Evolutionary conservation across 257 asterid species (phyloP).

Genomic region (Nemophila menziesii): DNA sequence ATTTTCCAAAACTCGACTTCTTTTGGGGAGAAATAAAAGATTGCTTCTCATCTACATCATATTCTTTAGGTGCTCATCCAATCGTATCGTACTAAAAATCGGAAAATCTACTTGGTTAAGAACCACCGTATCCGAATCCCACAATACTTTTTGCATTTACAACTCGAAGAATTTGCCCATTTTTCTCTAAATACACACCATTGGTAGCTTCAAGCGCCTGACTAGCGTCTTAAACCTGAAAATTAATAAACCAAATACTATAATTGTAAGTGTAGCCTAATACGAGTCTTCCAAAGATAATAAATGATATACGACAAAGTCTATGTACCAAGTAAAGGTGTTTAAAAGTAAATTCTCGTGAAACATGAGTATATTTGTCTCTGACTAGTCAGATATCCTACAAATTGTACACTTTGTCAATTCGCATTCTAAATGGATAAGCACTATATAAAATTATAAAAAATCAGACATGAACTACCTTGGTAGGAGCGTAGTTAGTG

Average conservation of each 20-base stretch:
- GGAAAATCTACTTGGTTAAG: slow-evolving; percentile 74
- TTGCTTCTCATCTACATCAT: slow-evolving; percentile 73
- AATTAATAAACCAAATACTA: slow-evolving; percentile 10
- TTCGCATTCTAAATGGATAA: slow-evolving; percentile 11
- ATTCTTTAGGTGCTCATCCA: slow-evolving; percentile 98
- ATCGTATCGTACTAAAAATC: slow-evolving; percentile 74
- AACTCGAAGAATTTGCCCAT: slow-evolving; percentile 97
- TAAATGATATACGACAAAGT: background rate
- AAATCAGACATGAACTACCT: slow-evolving; percentile 30
- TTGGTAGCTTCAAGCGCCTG: slow-evolving; percentile 90
- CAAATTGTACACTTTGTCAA: slow-evolving; percentile 16
- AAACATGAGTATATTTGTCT: slow-evolving; percentile 95
- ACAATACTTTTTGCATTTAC: slow-evolving; percentile 91
- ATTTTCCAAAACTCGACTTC: too few relatives aligned
- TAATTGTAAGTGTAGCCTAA: too few relatives aligned
- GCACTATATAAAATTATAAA: background rate
- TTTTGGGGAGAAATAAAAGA: too few relatives aligned
- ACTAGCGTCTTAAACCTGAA: slow-evolving; percentile 85
- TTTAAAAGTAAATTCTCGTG: slow-evolving; percentile 92
- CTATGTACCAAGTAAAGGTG: slow-evolving; percentile 75
- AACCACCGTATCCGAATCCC: slow-evolving; percentile 79
- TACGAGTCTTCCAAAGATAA: too few relatives aligned
- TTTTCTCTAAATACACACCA: slow-evolving; percentile 82
- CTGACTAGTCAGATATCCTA: slow-evolving; percentile 95
- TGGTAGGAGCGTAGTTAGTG: slow-evolving; percentile 87